phyloP scores from a whole-genome alignment of 495 filamentous ascomycete genomes.

The Aspergillus nanangensis region DNA sequence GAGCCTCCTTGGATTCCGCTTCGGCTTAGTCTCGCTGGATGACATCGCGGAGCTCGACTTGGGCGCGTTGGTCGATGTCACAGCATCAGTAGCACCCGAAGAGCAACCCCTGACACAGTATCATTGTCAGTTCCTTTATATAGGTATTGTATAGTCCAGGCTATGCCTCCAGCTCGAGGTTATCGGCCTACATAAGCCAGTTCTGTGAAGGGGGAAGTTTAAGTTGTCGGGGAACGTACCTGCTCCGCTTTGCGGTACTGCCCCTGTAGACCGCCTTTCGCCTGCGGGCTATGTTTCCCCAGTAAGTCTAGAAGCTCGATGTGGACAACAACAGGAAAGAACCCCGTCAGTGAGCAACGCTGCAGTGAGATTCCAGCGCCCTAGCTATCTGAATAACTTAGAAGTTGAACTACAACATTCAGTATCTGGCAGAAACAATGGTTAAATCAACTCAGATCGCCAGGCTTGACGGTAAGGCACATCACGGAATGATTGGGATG shows the following conservation, averaged over 20 bases:
- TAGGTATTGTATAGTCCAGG: neutral
- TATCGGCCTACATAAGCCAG: no score
- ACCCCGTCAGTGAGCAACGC: neutral
- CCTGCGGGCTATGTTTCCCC: slow-evolving; percentile 29
- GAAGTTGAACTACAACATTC: slow-evolving; percentile 7
- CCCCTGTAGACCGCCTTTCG: slow-evolving; percentile 32
- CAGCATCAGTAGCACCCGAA: slow-evolving; percentile 20
- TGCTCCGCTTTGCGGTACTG: slow-evolving; percentile 21
- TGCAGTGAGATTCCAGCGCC: no score
- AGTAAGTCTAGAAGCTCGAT: slow-evolving; percentile 5
- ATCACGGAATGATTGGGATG: neutral
- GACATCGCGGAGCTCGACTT: slow-evolving; percentile 18
- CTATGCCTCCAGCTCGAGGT: no score
- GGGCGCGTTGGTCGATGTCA: slow-evolving; percentile 11
- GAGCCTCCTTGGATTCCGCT: slow-evolving; percentile 30
- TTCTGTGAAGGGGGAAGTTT: no score
- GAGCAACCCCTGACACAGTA: slow-evolving; percentile 16
- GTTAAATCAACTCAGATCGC: slow-evolving; percentile 94
- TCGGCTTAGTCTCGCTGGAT: slow-evolving; percentile 20
- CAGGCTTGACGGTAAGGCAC: slow-evolving; percentile 76
- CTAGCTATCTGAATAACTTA: no score
- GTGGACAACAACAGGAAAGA: slow-evolving; percentile 9
- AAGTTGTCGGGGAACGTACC: slow-evolving; percentile 12
- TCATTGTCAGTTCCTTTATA: slow-evolving; percentile 4
- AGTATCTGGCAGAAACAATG: slow-evolving; percentile 58